Base-by-base conservation (phyloP, 306 rosid genomes). In the Prunus mume region DNA sequence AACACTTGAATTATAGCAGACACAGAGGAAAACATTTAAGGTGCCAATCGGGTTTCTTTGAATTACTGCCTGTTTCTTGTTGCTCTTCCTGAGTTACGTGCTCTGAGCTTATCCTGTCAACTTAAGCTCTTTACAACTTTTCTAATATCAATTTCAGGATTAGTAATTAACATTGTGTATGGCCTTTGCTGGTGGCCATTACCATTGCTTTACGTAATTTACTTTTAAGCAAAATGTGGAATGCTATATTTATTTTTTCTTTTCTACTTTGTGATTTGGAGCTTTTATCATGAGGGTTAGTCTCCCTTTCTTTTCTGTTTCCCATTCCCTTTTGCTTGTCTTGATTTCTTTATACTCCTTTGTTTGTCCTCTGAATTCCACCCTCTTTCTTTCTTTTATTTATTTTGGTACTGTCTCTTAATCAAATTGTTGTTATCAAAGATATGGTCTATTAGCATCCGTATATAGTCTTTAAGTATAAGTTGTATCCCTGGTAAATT, bases 181-280 rank as follows among this genome's bases (percentile, higher is more conserved):
- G 65, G 66, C 75, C 64, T 52, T 30, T n/a, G 62, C 65, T 12
- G 32, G 32, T 71, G 64, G 34, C 65, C 32, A 12, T 72, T 9
- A 3, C 11, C 6, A 8, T 56, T 72, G 27, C 17, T 41, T 61
- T 60, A 51, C n/a, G 0, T 13, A 13, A 72, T 55, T 38, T 41
- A 38, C 76, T 72, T 72, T 72, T 28, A 22, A 56, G 19, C 50
- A 72, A 69, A 9, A 60, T 57, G 57, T 55, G 32, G 66, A 72
- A 72, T 41, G 22, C 17, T 56, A 60, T 60, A 24, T 60, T n/a
- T 19, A 6, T 54, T n/a, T 50, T 1, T 28, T 60, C 32, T 6
- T 28, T 1, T 50, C 18, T 7, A 2, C 46, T 50, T 28, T 50
- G 25, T 50, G 30, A 50, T 46, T 46, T 47, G 57, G 22, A 38